phyloP scores from a whole-genome alignment of 1,139 yeast genomes.

The Pichia sp. region DNA sequence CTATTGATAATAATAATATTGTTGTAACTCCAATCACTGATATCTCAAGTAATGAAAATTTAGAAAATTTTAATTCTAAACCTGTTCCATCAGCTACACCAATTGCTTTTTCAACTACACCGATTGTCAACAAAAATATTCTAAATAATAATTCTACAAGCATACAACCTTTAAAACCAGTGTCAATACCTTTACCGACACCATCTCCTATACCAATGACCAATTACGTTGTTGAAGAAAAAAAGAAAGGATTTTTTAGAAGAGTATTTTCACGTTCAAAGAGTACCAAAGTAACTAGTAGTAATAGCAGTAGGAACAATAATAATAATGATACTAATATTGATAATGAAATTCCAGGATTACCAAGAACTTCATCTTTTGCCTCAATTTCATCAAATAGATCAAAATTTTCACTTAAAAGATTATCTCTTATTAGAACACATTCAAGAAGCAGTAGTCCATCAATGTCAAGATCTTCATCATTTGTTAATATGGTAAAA shows the following conservation, averaged over 20 bases:
- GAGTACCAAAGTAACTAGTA: not conserved
- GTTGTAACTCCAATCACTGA: slow-evolving; percentile 1
- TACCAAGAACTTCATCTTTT: not conserved
- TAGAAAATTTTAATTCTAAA: not conserved
- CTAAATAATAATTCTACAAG: too few relatives aligned
- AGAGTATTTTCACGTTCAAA: slow-evolving; percentile 9
- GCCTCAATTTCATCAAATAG: not conserved
- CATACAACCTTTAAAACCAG: too few relatives aligned
- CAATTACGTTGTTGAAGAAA: not conserved
- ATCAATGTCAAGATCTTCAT: not conserved
- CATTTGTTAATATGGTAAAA: not conserved
- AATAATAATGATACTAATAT: not conserved
- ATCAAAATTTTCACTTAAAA: slow-evolving; percentile 6
- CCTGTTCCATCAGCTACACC: not conserved
- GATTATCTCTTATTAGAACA: slow-evolving; percentile 1
- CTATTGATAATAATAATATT: not conserved
- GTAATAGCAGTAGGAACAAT: not conserved
- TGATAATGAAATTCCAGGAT: not conserved
- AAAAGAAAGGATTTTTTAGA: slow-evolving; percentile 9
- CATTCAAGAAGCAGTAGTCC: not conserved
- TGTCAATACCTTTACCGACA: not conserved
- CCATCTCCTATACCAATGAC: not conserved
- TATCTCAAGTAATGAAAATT: not conserved
- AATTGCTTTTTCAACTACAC: slow-evolving; percentile 2
- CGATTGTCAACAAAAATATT: not conserved